Base-by-base conservation (phyloP, 148 eudicot genomes). In the Fagopyrum esculentum region DNA sequence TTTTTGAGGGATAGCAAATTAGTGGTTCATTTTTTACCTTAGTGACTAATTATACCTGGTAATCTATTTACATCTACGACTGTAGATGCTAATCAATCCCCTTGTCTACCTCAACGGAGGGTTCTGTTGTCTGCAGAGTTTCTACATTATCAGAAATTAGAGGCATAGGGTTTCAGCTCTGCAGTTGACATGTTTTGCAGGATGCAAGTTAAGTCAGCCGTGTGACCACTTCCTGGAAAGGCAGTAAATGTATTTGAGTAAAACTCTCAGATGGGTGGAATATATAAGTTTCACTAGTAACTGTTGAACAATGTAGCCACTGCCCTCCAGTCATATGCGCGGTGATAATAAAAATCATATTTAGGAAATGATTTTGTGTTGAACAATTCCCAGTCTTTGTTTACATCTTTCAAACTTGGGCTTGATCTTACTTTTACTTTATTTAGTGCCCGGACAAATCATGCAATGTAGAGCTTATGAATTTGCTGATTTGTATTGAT, bases 81-180 rank as follows among this genome's bases (percentile, higher is more conserved):
- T 61, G 13, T 61, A 61, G 68, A 26, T 61, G 43, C 35, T 26
- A 61, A 19, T 26, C 13, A 61, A 61, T 61, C 6, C 68, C 43
- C 4, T 61, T 9, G 26, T 61, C 68, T 29, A 61, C 68, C 68
- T 43, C 12, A 29, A 61, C 30, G 68, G 68, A 61, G 68, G 43
- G 30, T 60, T 40, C 66, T 60, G 68, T 61, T 61, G 9, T 16
- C 9, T 61, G 43, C 68, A 61, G 68, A 61, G 30, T 61, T 61
- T 40, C 68, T 61, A 26, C 68, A 26, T 61, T 61, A 19, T 3
- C n/a, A 57, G 17, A 57, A 57, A 1, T 11, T 51, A 12, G 64
- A 57, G 71, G 47, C 47, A 61, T 61, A 74, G 75, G 83, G 72
- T 73, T 77, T 77, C 75, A 50, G 55, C 73, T 77, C 50, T 16